Base-by-base conservation (phyloP, 495 filamentous ascomycete genomes). In the Geoglossum glabrum region DNA sequence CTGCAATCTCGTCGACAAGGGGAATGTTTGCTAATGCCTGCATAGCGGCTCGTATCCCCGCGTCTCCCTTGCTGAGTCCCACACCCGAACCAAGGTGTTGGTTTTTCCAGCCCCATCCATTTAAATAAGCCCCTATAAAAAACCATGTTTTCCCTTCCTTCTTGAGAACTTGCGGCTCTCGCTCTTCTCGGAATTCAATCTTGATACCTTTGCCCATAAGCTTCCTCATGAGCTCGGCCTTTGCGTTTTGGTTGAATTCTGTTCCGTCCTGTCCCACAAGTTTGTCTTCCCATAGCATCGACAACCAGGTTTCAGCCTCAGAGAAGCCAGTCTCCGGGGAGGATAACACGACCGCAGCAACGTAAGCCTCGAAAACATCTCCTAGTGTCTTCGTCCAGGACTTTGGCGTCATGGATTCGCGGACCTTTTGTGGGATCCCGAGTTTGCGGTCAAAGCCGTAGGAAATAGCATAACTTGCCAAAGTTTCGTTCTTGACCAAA, bases 291-390 rank as follows among this genome's bases (percentile, higher is more conserved):
- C 87, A 95, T 0, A 93, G 66, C 10, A 70, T 67, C 49, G 75
- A 77, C 51, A 95, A 65, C 86, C 87, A 95, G 26, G 73, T 61
- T 56, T 82, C 74, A 8, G 73, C 82, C 17, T 71, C 72, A 54
- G 64, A 59, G 54, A 84, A 75, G 7, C 87, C 87, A 45, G 77
- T 63, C 11, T 64, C 67, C 0, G 78, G 69, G 63, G 85, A 74
- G 13, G 80, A 80, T 9, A 87, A 68, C 47, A 93, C 75, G 26
- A 86, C 66, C 13, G 85, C 88, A 21, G 86, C 89, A 10, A 89
- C 77, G 66, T 90, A 94, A 1, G 89, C 83, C 68, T 95, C 89
- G 64, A 95, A 90, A 9, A 95, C 76, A 67, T 95, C 89, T 9
- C 80, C 89, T 51, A 81, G 70, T 19, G 82, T 78, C 66, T 95